Conservation (phyloP, 2,329 filamentous ascomycete genomes). For the Ophiocordyceps camponoti-saundersi region DNA sequence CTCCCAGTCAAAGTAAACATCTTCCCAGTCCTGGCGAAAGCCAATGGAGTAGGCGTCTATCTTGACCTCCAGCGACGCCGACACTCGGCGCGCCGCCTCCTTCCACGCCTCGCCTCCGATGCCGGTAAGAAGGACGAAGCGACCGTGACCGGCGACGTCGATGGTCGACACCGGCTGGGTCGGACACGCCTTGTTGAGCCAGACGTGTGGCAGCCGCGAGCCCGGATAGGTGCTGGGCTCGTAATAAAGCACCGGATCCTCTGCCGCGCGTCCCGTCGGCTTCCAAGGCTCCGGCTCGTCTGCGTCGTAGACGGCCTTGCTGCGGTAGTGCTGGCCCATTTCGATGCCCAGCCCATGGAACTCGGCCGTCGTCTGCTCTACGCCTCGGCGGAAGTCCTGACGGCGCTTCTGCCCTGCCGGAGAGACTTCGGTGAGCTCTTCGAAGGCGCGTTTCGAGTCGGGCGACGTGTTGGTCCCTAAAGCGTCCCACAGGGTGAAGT, state of each 20-base stretch:
- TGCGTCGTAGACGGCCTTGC: conserved; percentile 22
- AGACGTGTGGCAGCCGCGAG: conserved; percentile 41
- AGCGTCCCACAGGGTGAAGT: conserved; percentile 25
- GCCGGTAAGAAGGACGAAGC: conserved; percentile 33
- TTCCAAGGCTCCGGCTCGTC: conserved; percentile 17
- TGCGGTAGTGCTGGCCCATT: conserved; percentile 39
- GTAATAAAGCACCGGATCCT: conserved; percentile 24
- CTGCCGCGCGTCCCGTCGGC: conserved; percentile 4
- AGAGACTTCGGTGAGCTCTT: conserved; percentile 21
- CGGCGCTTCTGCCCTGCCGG: conserved; percentile 20
- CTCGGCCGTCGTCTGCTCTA: conserved; percentile 26
- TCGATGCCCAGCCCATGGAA: conserved; percentile 39
- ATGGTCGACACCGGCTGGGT: conserved; percentile 33
- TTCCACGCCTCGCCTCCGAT: conserved; percentile 40
- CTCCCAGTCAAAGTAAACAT: conserved; percentile 45
- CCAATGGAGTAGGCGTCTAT: conserved; percentile 36
- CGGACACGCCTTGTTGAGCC: conserved; percentile 35
- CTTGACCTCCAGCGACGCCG: conserved; percentile 21
- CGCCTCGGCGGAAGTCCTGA: conserved; percentile 19
- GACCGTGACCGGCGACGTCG: conserved; percentile 39
- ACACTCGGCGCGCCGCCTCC: conserved; percentile 23
- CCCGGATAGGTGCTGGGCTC: conserved; percentile 39
- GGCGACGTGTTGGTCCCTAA: conserved; percentile 24
- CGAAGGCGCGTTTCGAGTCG: conserved; percentile 17
- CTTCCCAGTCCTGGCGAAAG: conserved; percentile 40